Evolutionary conservation across 2,329 filamentous ascomycete genomes (phyloP).

Genomic region (Rhexocercosporidium sp.): DNA sequence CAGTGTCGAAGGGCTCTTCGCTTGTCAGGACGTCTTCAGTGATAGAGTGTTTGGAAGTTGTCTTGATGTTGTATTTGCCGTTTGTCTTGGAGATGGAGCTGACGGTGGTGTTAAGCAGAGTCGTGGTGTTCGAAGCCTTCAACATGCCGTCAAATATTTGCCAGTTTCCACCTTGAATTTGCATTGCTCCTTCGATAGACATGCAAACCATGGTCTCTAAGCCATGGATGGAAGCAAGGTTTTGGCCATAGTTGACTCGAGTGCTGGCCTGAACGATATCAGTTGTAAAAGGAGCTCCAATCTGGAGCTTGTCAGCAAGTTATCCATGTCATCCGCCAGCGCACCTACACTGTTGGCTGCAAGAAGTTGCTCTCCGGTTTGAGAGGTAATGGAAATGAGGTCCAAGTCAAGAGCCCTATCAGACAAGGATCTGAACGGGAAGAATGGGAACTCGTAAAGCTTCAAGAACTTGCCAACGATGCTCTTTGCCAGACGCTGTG

Average conservation of each 20-base stretch:
- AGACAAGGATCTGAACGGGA: constrained; percentile 82
- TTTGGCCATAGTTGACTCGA: constrained; percentile 93
- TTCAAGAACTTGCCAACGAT: constrained; percentile 76
- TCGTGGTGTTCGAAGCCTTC: constrained; percentile 61
- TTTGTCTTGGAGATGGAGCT: constrained; percentile 59
- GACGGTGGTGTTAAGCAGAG: constrained; percentile 73
- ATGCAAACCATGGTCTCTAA: constrained; percentile 89
- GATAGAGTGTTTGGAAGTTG: constrained; percentile 21
- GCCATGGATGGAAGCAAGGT: constrained; percentile 84
- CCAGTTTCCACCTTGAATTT: constrained; percentile 89
- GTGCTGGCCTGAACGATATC: constrained; percentile 92
- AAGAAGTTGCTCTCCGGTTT: constrained; percentile 78
- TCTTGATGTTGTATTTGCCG: constrained; percentile 54
- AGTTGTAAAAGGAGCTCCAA: constrained; percentile 69
- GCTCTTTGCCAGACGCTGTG: constrained; percentile 72
- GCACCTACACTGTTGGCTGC: constrained; percentile 60
- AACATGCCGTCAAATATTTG: constrained; percentile 89
- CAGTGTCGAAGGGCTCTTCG: constrained; percentile 67
- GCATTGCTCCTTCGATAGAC: constrained; percentile 82
- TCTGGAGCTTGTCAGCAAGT: constrained; percentile 45
- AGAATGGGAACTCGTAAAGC: constrained; percentile 81
- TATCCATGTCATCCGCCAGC: background rate
- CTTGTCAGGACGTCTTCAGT: constrained; percentile 13
- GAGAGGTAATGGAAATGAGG: constrained; percentile 66
- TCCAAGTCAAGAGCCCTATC: constrained; percentile 70